phyloP scores from a whole-genome alignment of 164 flowering plant species.

The Vitis riparia region DNA sequence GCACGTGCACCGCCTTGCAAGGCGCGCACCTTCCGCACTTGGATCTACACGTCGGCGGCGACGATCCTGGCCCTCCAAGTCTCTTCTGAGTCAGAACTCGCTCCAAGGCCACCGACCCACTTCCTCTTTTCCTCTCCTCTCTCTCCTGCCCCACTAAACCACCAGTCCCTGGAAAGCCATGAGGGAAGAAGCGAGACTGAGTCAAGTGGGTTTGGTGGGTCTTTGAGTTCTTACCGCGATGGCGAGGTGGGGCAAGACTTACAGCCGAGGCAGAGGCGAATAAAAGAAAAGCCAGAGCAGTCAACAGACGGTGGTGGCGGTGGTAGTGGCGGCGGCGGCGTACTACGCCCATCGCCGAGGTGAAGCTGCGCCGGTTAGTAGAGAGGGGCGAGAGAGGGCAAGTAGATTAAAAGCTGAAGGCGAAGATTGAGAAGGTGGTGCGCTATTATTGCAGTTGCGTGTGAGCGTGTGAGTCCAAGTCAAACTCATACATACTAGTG shows the following conservation, averaged over 20 bases:
- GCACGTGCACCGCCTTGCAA: slow-evolving; percentile 76
- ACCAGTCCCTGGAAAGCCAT: no score
- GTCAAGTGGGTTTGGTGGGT: not conserved
- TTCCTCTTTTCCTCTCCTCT: slow-evolving; percentile 3
- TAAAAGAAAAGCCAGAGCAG: slow-evolving; percentile 34
- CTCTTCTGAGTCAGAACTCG: slow-evolving; percentile 35
- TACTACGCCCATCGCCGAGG: slow-evolving; percentile 36
- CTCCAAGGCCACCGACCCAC: slow-evolving; percentile 10
- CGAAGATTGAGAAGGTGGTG: not conserved
- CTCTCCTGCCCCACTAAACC: not conserved
- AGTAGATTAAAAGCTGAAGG: not conserved
- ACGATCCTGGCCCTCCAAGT: slow-evolving; percentile 68
- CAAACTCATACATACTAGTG: slow-evolving; percentile 30
- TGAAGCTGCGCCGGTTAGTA: slow-evolving; percentile 20
- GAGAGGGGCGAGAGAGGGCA: slow-evolving; percentile 5
- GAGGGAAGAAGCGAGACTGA: not conserved
- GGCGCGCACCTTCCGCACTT: slow-evolving; percentile 82
- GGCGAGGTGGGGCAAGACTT: no score
- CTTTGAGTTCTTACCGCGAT: not conserved
- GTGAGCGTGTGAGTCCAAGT: slow-evolving; percentile 39
- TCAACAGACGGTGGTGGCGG: slow-evolving; percentile 10
- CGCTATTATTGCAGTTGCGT: slow-evolving; percentile 16
- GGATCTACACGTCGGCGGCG: slow-evolving; percentile 79
- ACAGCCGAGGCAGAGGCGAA: slow-evolving; percentile 27
- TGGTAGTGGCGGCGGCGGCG: slow-evolving; percentile 28